Evolutionary conservation across 805 yeast species (phyloP), one percentile per base, ranked within the genome.

Genomic region (Metahyphopichia silvanorum): DNA sequence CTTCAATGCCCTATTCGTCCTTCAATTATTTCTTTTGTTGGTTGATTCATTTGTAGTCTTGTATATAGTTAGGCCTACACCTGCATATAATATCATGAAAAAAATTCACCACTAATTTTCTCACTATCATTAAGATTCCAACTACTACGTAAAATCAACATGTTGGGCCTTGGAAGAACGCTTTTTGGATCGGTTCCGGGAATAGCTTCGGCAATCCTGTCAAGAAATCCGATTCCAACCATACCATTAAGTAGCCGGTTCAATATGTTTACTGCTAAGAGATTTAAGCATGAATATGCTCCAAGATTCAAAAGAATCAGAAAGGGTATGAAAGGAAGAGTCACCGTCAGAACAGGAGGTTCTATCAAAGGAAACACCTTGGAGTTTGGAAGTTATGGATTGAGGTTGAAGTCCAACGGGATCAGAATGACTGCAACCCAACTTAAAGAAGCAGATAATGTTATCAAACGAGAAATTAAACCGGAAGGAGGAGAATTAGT

Each of bases 311-410:
- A 75, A 46, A 65, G 67, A 35, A 66, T 78, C 29, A 71, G 76
- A 48, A 91, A 91, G 60, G 85, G 86, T 30, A 88, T 86, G 61
- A 93, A 93, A 57, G 98, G 98, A 17, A 73, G 97, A 47, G 96
- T 93, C 5, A 77, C 94, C 1, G 96, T 89, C 8, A 82, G 96
- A 59, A 86, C 84, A 10, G 98, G 98, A 32, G 97, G 97, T 2
- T 88, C 97, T 2, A 71, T 76, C 33, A 88, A 86, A 56, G 98
- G 98, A 19, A 82, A 91, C 29, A 74, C 86, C 2, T 57, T 93
- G 21, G 79, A 77, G 39, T 84, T 80, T 46, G 98, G 98, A 18
- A 69, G 75, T 12, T 87, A 76, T 57, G 98, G 97, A 13, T 69
- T 91, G 43, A 77, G 98, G 47, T 73, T 93, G 37, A 84, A 84